Evolutionary conservation across 495 filamentous ascomycete species (phyloP).

Genomic region (Margaritispora aquatica): DNA sequence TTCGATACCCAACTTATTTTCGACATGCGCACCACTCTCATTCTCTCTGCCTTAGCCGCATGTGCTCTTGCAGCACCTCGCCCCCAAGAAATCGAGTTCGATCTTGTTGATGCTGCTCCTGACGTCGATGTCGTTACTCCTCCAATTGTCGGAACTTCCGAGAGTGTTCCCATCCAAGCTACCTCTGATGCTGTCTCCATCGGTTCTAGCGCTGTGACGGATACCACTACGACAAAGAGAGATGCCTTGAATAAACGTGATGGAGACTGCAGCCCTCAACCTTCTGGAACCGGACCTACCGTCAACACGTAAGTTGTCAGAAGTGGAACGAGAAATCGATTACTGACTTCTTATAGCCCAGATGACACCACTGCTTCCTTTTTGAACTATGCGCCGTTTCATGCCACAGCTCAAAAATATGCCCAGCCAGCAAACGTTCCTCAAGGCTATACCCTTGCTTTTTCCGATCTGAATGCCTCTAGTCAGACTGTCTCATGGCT

Average conservation of each 20-base stretch:
- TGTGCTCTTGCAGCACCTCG: constrained; percentile 14
- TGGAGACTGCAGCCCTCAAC: constrained; percentile 6
- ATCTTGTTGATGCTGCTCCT: constrained; percentile 7
- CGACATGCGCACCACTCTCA: constrained; percentile 11
- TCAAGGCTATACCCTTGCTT: constrained; percentile 33
- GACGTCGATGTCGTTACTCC: background rate
- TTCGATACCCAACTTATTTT: background rate
- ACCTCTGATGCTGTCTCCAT: background rate
- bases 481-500: constrained; percentile 34
- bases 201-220: background rate
- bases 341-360: constrained; percentile 4
- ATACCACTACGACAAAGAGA: background rate
- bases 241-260: background rate
- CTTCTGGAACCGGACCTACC: constrained; percentile 11
- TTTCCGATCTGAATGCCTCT: constrained; percentile 31
- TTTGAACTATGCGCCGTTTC: background rate
- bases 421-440: constrained; percentile 29
- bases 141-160: constrained; percentile 1
- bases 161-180: background rate
- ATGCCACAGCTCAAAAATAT: constrained; percentile 2
- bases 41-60: constrained; percentile 12
- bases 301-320: background rate
- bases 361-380: constrained; percentile 2
- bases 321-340: background rate
- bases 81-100: constrained; percentile 17